phyloP scores from a whole-genome alignment of 495 filamentous ascomycete species.

The Penicillium pulvis region DNA sequence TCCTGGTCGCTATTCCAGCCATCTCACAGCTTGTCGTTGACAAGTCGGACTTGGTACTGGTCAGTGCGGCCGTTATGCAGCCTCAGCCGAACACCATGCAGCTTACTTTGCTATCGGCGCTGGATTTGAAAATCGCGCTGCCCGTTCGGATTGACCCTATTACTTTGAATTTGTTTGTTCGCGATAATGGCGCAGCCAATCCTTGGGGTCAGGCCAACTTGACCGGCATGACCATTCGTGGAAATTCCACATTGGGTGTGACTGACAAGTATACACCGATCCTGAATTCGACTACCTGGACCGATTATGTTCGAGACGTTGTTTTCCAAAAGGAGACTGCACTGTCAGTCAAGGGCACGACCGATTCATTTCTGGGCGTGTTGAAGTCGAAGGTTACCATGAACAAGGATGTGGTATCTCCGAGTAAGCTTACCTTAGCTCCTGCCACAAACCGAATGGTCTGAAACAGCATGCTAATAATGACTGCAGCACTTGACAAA shows the following conservation, averaged over 20 bases:
- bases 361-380: constrained; percentile 38
- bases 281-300: constrained; percentile 31
- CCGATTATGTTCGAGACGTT: constrained; percentile 35
- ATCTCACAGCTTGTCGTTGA: constrained; percentile 46
- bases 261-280: constrained; percentile 27
- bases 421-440: constrained; percentile 26
- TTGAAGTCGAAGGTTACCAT: constrained; percentile 38
- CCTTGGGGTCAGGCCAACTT: constrained; percentile 32
- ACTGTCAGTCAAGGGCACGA: constrained; percentile 34
- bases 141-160: constrained; percentile 43
- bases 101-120: constrained; percentile 36
- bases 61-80: constrained; percentile 36
- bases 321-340: constrained; percentile 33
- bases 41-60: constrained; percentile 40
- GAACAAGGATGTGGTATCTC: constrained; percentile 39
- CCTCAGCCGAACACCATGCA: constrained; percentile 34
- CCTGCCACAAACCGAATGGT: not conserved
- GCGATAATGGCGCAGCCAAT: constrained; percentile 25
- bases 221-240: constrained; percentile 30
- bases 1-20: constrained; percentile 45
- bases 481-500: constrained; percentile 26
- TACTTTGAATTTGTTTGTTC: constrained; percentile 35
- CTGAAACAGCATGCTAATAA: constrained; percentile 12
- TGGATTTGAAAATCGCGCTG: constrained; percentile 39
- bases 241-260: constrained; percentile 38